Evolutionary conservation across 225 moss, liverwort and hornwort species (phyloP), one percentile per base, ranked within the genome.

Genomic region (Ulota crispa): DNA sequence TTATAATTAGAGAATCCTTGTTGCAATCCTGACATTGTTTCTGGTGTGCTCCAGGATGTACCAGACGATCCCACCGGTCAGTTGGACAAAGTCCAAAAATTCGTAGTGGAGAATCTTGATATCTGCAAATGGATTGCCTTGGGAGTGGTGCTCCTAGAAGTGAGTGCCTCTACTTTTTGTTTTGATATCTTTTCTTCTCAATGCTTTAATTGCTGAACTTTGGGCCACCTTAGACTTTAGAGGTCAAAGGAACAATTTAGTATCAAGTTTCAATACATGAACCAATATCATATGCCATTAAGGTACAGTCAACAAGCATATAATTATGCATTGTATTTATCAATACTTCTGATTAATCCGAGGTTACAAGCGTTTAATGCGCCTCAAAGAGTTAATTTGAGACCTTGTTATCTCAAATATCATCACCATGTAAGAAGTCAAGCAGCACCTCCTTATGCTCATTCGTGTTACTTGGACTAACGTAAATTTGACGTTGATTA

Each of bases 31-130:
- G 16, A 79, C 52, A 19, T 73, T 28, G 23, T 39, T 64, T 55
- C 69, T 64, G 73, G 18, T 36, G 14, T 37, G 74, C 39, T 77
- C 71, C 88, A 99, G 89, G 94, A 94, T 70, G 88, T 99, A 41
- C 99, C 99, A 19, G 85, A 88, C 2, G 99, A 99, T 81, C 96
- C 99, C 16, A 99, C 99, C 7, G 96, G 96, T 9, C 83, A 99
- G 75, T 76, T 99, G 81, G 94, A 96, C 81, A 93, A 89, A 85
- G 88, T 96, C 41, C 90, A 89, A 70, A 54, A 86, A 11, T 99
- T 99, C 82, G 85, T 99, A 39, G 16, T 34, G 74, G 92, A 93
- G 19, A 99, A 99, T 81, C 90, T 90, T 4, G 86, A 94, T 37
- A 92, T 99, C 27, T 94, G 94, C 89, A 99, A 95, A 88, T 99